Evolutionary conservation across 2,329 filamentous ascomycete genomes (phyloP).

Genomic region (Fusarium sp.): DNA sequence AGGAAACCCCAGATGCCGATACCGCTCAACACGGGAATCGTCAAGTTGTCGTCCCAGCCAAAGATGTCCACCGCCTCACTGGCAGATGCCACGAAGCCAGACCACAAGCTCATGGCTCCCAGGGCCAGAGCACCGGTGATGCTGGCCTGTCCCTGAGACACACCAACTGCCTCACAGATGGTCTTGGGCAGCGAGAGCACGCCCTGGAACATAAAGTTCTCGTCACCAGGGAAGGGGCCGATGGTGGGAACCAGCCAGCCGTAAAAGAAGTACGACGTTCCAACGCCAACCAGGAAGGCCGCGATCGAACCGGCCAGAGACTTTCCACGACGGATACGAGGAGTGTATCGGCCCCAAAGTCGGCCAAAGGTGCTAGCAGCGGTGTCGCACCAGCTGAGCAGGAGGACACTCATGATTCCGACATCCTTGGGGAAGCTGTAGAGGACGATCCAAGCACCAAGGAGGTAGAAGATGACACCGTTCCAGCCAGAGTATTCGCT

Average conservation of each 20-base stretch:
- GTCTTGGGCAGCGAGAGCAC: constrained; percentile 75
- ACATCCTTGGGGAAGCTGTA: constrained; percentile 94
- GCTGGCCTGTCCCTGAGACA: constrained; percentile 68
- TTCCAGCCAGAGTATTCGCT: constrained; percentile 95
- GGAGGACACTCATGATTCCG: constrained; percentile 86
- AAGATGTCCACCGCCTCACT: constrained; percentile 94
- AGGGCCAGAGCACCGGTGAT: constrained; percentile 80
- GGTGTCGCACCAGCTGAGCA: constrained; percentile 98
- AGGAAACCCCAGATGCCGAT: constrained; percentile 92
- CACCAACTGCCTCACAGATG: constrained; percentile 70
- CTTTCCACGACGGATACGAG: constrained; percentile 86
- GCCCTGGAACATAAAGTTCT: constrained; percentile 82
- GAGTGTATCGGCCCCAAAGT: constrained; percentile 89
- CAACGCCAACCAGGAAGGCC: constrained; percentile 84
- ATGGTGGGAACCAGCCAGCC: constrained; percentile 81
- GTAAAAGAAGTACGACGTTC: constrained; percentile 88
- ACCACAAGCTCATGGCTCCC: constrained; percentile 84
- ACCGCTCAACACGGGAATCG: constrained; percentile 92
- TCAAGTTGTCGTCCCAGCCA: constrained; percentile 97
- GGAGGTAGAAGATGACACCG: constrained; percentile 95
- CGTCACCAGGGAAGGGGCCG: constrained; percentile 76
- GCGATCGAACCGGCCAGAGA: constrained; percentile 90
- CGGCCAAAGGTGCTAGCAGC: constrained; percentile 95
- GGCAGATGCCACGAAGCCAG: constrained; percentile 87
- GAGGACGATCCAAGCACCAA: constrained; percentile 89